Conservation (phyloP, 2,329 filamentous ascomycete species). For the Cladophialophora exuberans region DNA sequence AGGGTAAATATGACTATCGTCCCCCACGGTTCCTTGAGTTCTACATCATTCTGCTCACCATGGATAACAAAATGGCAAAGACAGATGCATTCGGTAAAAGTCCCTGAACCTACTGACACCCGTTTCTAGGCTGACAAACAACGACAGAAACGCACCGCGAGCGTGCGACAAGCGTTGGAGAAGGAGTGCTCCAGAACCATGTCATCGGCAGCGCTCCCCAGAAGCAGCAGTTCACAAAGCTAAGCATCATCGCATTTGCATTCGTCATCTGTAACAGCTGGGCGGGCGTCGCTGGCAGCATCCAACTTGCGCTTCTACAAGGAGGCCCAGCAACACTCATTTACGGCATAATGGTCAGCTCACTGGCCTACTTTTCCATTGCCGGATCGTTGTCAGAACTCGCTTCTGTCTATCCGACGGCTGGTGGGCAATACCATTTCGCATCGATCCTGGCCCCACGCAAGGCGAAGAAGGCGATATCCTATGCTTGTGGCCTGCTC, state of each 20-base stretch:
- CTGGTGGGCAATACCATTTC: conserved; percentile 39
- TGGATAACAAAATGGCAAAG: no score
- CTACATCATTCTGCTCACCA: no score
- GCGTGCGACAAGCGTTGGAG: conserved; percentile 4
- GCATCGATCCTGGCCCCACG: conserved; percentile 36
- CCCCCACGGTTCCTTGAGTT: no score
- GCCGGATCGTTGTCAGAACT: conserved; percentile 35
- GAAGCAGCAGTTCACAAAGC: conserved; percentile 7
- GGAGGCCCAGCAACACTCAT: conserved; percentile 16
- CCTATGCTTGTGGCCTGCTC: conserved; percentile 33
- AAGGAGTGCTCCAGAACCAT: conserved; percentile 1
- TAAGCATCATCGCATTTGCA: conserved; percentile 16
- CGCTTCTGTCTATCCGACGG: conserved; percentile 37
- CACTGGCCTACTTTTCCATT: conserved; percentile 17
- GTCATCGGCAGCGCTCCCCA: not conserved
- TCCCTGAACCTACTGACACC: no score
- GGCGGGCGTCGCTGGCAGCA: conserved; percentile 33
- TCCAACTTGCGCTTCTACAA: conserved; percentile 28
- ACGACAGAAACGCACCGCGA: no score
- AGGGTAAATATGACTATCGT: no score
- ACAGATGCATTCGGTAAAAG: no score
- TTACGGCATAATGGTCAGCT: conserved; percentile 16
- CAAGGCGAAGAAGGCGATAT: conserved; percentile 14
- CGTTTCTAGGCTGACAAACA: no score
- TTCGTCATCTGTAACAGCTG: conserved; percentile 35